These are phyloP conservation scores for Alternaria brassicae DNA, from an alignment of 2,329 filamentous ascomycete species.

Conservation along the genomic window DNA sequence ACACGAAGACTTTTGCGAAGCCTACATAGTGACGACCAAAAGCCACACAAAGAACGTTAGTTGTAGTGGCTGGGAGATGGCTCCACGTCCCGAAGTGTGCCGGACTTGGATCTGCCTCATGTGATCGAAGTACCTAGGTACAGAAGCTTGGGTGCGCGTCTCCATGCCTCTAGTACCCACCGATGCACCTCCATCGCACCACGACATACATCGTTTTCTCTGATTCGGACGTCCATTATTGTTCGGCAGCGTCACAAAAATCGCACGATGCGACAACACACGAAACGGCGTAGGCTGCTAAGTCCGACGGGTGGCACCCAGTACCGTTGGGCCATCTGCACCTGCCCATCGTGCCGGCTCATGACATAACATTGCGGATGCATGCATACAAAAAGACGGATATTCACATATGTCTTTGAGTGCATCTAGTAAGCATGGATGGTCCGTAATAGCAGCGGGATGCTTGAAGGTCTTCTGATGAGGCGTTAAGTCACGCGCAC, in stretches of 20 bases:
- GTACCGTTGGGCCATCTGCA: neutral
- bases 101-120: neutral
- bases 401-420: neutral
- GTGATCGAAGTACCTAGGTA: neutral
- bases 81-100: neutral
- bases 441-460: neutral
- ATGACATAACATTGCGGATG: neutral
- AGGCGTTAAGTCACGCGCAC: neutral
- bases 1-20: neutral
- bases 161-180: neutral
- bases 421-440: neutral
- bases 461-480: neutral
- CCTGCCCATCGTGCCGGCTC: neutral
- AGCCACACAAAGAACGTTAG: neutral
- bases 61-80: neutral
- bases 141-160: neutral
- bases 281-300: constrained; percentile 2
- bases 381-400: neutral
- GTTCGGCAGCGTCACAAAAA: neutral
- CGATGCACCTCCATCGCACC: neutral
- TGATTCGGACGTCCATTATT: neutral
- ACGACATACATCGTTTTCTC: constrained; percentile 1
- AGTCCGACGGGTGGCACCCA: constrained; percentile 2
- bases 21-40: neutral
- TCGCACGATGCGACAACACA: neutral